phyloP scores from a whole-genome alignment of 2,329 filamentous ascomycete genomes.

The Colletotrichum sidae region DNA sequence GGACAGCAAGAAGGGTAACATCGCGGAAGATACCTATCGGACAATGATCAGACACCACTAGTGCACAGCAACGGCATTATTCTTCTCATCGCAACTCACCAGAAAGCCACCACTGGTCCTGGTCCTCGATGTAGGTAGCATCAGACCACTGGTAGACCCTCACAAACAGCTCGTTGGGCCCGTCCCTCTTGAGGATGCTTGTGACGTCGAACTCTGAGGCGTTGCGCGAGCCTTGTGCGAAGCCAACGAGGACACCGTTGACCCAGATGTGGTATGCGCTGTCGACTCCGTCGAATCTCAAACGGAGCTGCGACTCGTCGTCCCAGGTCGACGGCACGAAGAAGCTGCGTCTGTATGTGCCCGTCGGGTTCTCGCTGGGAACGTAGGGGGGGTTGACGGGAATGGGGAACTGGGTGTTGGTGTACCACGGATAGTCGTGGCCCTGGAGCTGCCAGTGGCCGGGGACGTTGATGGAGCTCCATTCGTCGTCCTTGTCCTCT shows the following conservation, averaged over 20 bases:
- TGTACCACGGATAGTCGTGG: slow-evolving; percentile 75
- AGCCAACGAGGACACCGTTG: slow-evolving; percentile 73
- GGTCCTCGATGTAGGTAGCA: slow-evolving; percentile 76
- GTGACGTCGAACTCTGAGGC: slow-evolving; percentile 78
- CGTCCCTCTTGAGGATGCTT: slow-evolving; percentile 51
- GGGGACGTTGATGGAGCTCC: slow-evolving; percentile 69
- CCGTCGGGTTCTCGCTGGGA: slow-evolving; percentile 73
- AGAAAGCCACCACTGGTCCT: slow-evolving; percentile 77
- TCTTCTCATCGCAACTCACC: slow-evolving; percentile 50
- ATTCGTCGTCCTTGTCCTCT: slow-evolving; percentile 47
- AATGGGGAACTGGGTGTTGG: slow-evolving; percentile 75
- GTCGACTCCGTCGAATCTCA: slow-evolving; percentile 79
- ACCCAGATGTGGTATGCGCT: slow-evolving; percentile 78
- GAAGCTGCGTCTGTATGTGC: slow-evolving; percentile 70
- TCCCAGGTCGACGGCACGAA: slow-evolving; percentile 61
- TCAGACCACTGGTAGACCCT: slow-evolving; percentile 79
- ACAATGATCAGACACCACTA: background rate
- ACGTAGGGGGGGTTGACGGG: slow-evolving; percentile 73
- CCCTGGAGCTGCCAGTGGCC: slow-evolving; percentile 79
- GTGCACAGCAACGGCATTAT: no score
- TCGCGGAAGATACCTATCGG: slow-evolving; percentile 71
- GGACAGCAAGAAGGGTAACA: slow-evolving; percentile 70
- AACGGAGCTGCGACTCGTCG: slow-evolving; percentile 61
- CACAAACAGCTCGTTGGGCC: slow-evolving; percentile 67
- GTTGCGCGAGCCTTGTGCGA: slow-evolving; percentile 76